Base-by-base conservation (phyloP, 2,329 filamentous ascomycete species). In the Penicillium digitatum region DNA sequence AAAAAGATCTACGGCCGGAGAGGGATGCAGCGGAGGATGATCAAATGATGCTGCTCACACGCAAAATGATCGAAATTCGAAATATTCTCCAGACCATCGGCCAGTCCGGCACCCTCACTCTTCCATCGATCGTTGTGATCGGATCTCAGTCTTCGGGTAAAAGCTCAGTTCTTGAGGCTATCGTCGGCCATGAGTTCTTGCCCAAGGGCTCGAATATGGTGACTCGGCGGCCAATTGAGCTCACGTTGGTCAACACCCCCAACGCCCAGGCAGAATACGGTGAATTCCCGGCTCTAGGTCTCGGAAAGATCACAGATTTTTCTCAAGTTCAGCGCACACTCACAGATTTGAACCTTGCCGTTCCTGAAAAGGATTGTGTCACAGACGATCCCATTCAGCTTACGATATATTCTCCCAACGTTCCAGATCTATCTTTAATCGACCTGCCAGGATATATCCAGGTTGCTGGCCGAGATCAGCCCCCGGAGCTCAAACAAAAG, bases 191-290 rank as follows among this genome's bases (percentile, higher is more conserved):
- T 69, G 94, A 99, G 66, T 99, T 99, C 64, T 77, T 99, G 43
- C 95, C 94, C 6, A 99, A 99, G 74, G 94, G 94, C n/a, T 87
- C 87, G 39, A 99, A 99, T 68, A 99, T 99, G 94, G 94, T 99
- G 47, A 99, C 94, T 9, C 83, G 95, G 38, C 82, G 94, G 56
- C 94, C 94, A 0, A 99, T 99, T 69, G 94, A 99, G 74, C 81
- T 99, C 53, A 99, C 94, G 0, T 82, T 99, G 6, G 87, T 99
- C 74, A 97, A 99, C 74, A 97, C 93, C 0, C 93, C 93, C 0
- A 87, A 91, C 54, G 87, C 90, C 1, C 83, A 86, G 42, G 84
- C 88, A 2, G 94, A 99, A 70, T 99, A 96, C 71, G 94, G 92
- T 69, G 94, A 99, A 72, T 99, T 99, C 63, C 92, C 94, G 1